Conservation (phyloP, 192 early-diverging fungal genomes). For the Umbelopsis sp. region DNA sequence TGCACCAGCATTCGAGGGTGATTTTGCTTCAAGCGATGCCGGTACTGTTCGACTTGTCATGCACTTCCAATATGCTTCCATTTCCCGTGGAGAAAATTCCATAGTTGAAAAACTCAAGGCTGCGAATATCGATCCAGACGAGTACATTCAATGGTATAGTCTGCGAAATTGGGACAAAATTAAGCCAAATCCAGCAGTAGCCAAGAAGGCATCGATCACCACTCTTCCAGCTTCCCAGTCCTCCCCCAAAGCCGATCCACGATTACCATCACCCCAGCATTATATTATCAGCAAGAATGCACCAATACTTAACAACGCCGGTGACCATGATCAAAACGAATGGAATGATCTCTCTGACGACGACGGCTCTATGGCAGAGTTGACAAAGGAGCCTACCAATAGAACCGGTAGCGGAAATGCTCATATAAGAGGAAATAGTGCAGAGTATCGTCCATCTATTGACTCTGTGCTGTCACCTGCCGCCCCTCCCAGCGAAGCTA, state of each 20-base stretch:
- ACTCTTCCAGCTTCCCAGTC: background rate
- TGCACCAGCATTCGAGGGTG: slow-evolving; percentile 84
- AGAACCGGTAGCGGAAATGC: background rate
- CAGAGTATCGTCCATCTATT: background rate
- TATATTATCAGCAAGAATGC: slow-evolving; percentile 10
- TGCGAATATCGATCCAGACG: slow-evolving; percentile 56
- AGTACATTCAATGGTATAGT: slow-evolving; percentile 78
- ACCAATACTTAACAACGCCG: background rate
- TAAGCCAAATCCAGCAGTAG: slow-evolving; percentile 23
- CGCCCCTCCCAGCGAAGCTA: background rate
- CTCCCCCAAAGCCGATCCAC: background rate
- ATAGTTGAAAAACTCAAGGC: slow-evolving; percentile 60
- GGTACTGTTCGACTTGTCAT: slow-evolving; percentile 69
- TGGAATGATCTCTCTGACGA: background rate
- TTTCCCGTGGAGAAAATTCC: slow-evolving; percentile 73
- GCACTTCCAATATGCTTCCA: slow-evolving; percentile 81
- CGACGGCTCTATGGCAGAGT: background rate
- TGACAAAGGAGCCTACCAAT: background rate
- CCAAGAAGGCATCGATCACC: background rate
- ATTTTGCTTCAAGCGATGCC: slow-evolving; percentile 71
- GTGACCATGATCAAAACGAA: background rate
- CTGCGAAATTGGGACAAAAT: slow-evolving; percentile 75
- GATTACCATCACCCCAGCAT: background rate
- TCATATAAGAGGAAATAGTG: background rate
- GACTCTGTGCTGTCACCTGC: background rate